Percentiles rank a stretch among this genome's conserved stretches.
phyloP scores from a whole-genome alignment of 2,329 filamentous ascomycete species.

The Ambrosiella beaveri region DNA sequence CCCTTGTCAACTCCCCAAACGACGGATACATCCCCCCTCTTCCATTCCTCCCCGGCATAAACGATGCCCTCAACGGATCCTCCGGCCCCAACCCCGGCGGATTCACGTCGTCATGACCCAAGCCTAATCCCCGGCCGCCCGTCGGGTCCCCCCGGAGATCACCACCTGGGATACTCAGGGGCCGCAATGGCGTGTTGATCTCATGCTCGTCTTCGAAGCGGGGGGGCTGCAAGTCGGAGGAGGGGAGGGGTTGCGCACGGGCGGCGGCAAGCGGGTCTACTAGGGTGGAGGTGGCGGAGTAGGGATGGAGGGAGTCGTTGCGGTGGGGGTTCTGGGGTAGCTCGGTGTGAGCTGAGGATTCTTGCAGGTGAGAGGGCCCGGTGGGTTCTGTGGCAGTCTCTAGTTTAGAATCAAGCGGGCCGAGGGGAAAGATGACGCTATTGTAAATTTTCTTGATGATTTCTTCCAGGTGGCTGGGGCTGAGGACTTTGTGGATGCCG shows the following conservation, averaged over 20 bases:
- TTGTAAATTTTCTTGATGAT: too few species aligned
- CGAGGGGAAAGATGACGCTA: too few species aligned
- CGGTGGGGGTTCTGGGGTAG: slow-evolving; percentile 26
- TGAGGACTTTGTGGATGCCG: too few species aligned
- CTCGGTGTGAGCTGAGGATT: too few species aligned
- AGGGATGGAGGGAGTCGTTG: not conserved
- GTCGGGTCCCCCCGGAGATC: slow-evolving; percentile 11
- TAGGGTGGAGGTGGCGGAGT: too few species aligned
- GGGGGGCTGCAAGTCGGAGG: slow-evolving; percentile 64
- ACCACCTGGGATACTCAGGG: slow-evolving; percentile 20
- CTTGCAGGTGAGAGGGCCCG: too few species aligned
- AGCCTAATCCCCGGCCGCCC: slow-evolving; percentile 26
- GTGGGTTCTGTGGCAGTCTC: too few species aligned
- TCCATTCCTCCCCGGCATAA: slow-evolving; percentile 34
- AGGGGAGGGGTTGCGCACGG: slow-evolving; percentile 32
- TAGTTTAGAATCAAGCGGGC: too few species aligned
- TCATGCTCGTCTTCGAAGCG: slow-evolving; percentile 90
- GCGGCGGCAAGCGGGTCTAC: too few species aligned
- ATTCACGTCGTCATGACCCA: slow-evolving; percentile 77
- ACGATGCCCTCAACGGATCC: slow-evolving; percentile 57
- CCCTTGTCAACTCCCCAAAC: slow-evolving; percentile 89
- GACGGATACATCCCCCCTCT: slow-evolving; percentile 84
- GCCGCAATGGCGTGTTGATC: slow-evolving; percentile 48
- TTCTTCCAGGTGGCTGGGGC: too few species aligned
- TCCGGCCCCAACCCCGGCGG: slow-evolving; percentile 71